Base-by-base conservation (phyloP, 352 stramenopile genomes). In the Halophytophthora batemanensis region DNA sequence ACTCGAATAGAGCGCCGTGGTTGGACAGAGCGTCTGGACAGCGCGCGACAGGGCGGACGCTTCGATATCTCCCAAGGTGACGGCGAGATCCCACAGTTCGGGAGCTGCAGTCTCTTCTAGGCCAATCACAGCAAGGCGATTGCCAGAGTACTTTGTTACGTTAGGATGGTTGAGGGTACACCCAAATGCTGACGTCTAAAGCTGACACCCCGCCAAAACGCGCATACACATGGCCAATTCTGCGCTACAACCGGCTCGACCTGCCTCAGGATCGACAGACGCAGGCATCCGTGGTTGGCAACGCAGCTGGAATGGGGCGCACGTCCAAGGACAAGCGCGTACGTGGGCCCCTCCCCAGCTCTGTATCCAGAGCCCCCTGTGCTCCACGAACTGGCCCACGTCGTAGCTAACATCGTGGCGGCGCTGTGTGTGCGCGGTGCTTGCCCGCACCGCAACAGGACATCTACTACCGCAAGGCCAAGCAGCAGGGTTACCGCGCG, bases 401-500 rank as follows among this genome's bases (percentile, higher is more conserved):
- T 22, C 40, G n/a, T 38, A 15, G 13, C 31, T 22, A 23, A 22
- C 34, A n/a, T 11, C 2, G 21, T 19, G 21, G 38, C 50, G 29
- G 14, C n/a, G 34, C 28, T 29, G 45, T 19, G 6, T 10, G 37
- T 8, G 29, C 46, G 2, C 45, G 50, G 15, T 25, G 17, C 15
- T 53, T 33, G 12, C 3, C 14, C 53, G 36, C 6, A 42, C 11
- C 1, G 6, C 14, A 13, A 11, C 55, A 93, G 76, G 90, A 97
- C 40, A 97, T 97, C 19, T 97, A 97, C 71, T 97, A 97, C 57
- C 82, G 90, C 52, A 90, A 90, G 51, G 90, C 90, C 19, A 97
- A 97, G 66, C 82, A 97, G 53, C 78, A 95, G 35, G 97, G 96
- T 22, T 99, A 98, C 70, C 80, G 98, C 56, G 97, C 98, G 29